Conservation (phyloP, 129 eudicot species). For the Sambucus nigra region DNA sequence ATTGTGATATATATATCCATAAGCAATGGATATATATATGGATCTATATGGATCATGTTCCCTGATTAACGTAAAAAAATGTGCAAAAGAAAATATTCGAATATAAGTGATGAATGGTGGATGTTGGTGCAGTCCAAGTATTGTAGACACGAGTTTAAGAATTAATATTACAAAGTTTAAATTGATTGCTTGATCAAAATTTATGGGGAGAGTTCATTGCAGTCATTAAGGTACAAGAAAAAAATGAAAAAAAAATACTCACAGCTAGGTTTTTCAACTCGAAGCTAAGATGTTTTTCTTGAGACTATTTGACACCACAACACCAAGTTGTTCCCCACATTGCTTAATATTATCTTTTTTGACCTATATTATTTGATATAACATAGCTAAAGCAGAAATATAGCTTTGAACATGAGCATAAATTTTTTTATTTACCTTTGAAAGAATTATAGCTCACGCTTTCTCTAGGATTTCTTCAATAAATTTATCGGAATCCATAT, state of each 20-base stretch:
- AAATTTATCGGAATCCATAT: constrained; percentile 55
- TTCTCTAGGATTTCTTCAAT: constrained; percentile 56
- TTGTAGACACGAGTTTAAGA: too few relatives aligned
- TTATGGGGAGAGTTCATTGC: too few relatives aligned
- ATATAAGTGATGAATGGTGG: too few relatives aligned
- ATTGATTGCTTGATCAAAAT: too few relatives aligned
- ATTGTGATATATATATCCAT: neutral
- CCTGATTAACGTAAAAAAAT: too few relatives aligned
- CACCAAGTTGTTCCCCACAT: constrained; percentile 54
- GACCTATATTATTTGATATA: constrained; percentile 23
- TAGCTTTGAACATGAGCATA: neutral
- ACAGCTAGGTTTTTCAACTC: constrained; percentile 65
- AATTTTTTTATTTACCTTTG: constrained; percentile 51
- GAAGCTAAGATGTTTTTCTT: constrained; percentile 44
- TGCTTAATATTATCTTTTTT: constrained; percentile 43
- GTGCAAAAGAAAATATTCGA: too few relatives aligned
- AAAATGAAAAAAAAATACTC: constrained; percentile 27
- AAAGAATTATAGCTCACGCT: constrained; percentile 45
- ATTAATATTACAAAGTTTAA: too few relatives aligned
- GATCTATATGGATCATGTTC: too few relatives aligned
- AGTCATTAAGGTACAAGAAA: neutral
- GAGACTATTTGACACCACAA: constrained; percentile 34
- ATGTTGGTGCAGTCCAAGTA: too few relatives aligned
- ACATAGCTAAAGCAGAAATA: constrained; percentile 11
- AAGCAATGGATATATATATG: neutral